phyloP scores from a whole-genome alignment of 257 asterid species.

The Forsythia suspensa region DNA sequence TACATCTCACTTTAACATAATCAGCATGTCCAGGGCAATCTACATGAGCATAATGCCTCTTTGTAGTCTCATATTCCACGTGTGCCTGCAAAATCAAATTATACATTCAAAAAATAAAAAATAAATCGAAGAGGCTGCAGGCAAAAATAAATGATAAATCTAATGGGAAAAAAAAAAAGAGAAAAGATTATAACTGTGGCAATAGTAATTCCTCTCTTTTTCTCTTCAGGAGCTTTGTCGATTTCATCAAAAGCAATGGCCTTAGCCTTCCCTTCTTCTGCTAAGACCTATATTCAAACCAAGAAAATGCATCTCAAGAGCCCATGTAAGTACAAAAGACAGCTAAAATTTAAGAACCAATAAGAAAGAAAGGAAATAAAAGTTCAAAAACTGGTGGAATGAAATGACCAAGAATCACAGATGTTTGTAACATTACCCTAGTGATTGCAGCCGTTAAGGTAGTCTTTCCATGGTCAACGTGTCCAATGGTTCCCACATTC shows the following conservation, averaged over 20 bases:
- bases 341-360: not conserved
- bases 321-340: not conserved
- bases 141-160: not conserved
- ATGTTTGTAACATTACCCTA: constrained; percentile 42
- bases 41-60: constrained; percentile 95
- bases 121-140: not conserved
- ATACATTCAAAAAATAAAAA: constrained; percentile 9
- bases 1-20: constrained; percentile 74
- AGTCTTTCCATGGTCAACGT: constrained; percentile 98
- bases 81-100: constrained; percentile 69
- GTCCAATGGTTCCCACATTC: constrained; percentile 97
- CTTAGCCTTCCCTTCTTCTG: constrained; percentile 91
- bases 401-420: not conserved
- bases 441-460: constrained; percentile 97
- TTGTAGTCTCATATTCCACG: constrained; percentile 88
- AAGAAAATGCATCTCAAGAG: not conserved
- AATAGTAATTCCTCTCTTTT: constrained; percentile 92
- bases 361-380: not conserved
- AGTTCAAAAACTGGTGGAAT: not conserved
- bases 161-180: not conserved
- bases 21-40: constrained; percentile 99
- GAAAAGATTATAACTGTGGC: constrained; percentile 61
- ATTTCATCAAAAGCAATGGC: constrained; percentile 94
- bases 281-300: constrained; percentile 54
- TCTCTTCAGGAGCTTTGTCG: constrained; percentile 98